Conservation (phyloP, 495 filamentous ascomycete species). For the Penicillium bialowiezense region DNA sequence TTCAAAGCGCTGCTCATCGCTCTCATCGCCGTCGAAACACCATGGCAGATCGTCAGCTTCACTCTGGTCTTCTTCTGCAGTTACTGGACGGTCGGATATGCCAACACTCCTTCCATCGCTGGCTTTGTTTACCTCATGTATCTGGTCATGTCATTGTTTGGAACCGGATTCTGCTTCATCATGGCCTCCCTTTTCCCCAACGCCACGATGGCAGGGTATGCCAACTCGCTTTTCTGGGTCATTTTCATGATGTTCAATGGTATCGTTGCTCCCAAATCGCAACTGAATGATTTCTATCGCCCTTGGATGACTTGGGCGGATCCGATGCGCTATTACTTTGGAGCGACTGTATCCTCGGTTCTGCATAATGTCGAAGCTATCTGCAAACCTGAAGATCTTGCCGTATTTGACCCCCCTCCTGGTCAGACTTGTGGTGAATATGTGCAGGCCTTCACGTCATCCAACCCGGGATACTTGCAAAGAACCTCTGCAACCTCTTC, state of each 20-base stretch:
- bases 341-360: neutral
- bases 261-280: neutral
- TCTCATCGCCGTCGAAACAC: neutral
- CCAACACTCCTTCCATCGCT: neutral
- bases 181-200: constrained; percentile 1
- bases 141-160: neutral
- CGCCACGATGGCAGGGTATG: constrained; percentile 5
- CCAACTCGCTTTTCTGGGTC: constrained; percentile 3
- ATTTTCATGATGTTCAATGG: neutral
- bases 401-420: neutral
- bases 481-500: no score
- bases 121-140: constrained; percentile 1
- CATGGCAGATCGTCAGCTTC: neutral
- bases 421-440: neutral
- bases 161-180: neutral
- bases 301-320: constrained; percentile 5
- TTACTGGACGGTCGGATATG: constrained; percentile 3
- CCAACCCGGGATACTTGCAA: no score
- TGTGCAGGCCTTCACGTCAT: no score
- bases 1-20: neutral
- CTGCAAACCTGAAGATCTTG: neutral
- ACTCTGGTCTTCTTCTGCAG: neutral
- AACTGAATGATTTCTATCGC: constrained; percentile 3
- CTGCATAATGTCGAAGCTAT: neutral
- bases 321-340: neutral